Conservation (phyloP, 2,329 filamentous ascomycete species). For the Sarocladium kiliense region DNA sequence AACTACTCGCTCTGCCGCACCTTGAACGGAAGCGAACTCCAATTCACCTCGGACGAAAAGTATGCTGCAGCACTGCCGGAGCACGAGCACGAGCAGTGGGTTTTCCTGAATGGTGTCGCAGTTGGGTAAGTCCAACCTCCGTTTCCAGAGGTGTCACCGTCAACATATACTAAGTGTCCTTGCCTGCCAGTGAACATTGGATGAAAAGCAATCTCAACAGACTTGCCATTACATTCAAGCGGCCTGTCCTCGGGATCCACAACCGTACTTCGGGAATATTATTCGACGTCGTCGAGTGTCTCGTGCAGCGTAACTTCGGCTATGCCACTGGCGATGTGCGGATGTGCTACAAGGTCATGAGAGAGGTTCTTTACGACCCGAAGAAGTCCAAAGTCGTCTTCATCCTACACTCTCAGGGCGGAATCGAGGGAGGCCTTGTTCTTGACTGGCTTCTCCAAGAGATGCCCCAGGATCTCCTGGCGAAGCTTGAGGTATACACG, state of each 20-base stretch:
- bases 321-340: slow-evolving; percentile 67
- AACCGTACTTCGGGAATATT: slow-evolving; percentile 70
- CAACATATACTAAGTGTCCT: slow-evolving; percentile 11
- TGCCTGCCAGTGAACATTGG: slow-evolving; percentile 50
- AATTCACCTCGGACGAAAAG: slow-evolving; percentile 47
- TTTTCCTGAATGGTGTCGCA: slow-evolving; percentile 73
- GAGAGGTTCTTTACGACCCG: slow-evolving; percentile 57
- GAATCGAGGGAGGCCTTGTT: slow-evolving; percentile 66
- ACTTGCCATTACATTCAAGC: slow-evolving; percentile 65
- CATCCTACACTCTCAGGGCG: slow-evolving; percentile 73
- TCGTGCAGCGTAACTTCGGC: slow-evolving; percentile 69
- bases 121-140: slow-evolving; percentile 42
- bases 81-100: slow-evolving; percentile 64
- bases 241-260: slow-evolving; percentile 67
- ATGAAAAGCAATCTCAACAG: slow-evolving; percentile 66
- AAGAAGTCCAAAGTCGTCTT: slow-evolving; percentile 64
- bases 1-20: slow-evolving; percentile 46
- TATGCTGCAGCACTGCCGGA: slow-evolving; percentile 44
- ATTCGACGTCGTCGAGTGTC: slow-evolving; percentile 72
- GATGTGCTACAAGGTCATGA: slow-evolving; percentile 56
- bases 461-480: slow-evolving; percentile 57
- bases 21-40: slow-evolving; percentile 44
- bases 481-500: slow-evolving; percentile 70
- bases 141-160: no score
- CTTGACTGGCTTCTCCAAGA: slow-evolving; percentile 75